phyloP scores from a whole-genome alignment of 2,329 filamentous ascomycete species.

The Alternaria brassicicola region DNA sequence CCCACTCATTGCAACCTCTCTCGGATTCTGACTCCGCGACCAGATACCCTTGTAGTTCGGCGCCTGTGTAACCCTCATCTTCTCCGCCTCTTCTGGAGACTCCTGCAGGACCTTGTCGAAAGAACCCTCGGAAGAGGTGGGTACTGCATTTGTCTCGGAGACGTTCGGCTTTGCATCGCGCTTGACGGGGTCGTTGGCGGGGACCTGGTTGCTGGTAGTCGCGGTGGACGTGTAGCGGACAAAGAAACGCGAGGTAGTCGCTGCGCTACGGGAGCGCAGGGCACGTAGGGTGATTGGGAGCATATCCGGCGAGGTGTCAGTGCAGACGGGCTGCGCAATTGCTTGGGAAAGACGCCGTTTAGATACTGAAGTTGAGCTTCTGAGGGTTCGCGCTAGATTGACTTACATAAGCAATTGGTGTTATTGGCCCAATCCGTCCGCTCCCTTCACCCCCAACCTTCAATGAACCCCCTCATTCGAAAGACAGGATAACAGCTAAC shows the following conservation, averaged over 20 bases:
- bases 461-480: neutral
- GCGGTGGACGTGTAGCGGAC: slow-evolving; percentile 30
- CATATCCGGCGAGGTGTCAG: slow-evolving; percentile 26
- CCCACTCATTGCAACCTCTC: slow-evolving; percentile 85
- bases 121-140: slow-evolving; percentile 58
- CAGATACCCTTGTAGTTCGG: slow-evolving; percentile 84
- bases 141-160: slow-evolving; percentile 66
- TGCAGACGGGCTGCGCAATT: slow-evolving; percentile 28
- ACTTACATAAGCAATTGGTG: slow-evolving; percentile 14
- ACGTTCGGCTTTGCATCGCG: slow-evolving; percentile 58
- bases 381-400: slow-evolving; percentile 14
- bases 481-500: neutral
- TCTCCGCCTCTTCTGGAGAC: slow-evolving; percentile 59
- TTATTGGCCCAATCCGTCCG: slow-evolving; percentile 1
- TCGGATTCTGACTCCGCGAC: slow-evolving; percentile 83
- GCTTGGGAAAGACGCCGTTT: slow-evolving; percentile 7
- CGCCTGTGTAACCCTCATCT: slow-evolving; percentile 71
- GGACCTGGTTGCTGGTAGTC: slow-evolving; percentile 63
- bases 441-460: neutral
- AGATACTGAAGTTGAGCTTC: slow-evolving; percentile 23
- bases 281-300: slow-evolving; percentile 36
- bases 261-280: slow-evolving; percentile 34
- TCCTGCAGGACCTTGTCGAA: slow-evolving; percentile 63
- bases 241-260: slow-evolving; percentile 31
- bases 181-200: slow-evolving; percentile 68